Evolutionary conservation across 805 yeast species (phyloP).

Genomic region (Vanderwaltozyma tropicalis): DNA sequence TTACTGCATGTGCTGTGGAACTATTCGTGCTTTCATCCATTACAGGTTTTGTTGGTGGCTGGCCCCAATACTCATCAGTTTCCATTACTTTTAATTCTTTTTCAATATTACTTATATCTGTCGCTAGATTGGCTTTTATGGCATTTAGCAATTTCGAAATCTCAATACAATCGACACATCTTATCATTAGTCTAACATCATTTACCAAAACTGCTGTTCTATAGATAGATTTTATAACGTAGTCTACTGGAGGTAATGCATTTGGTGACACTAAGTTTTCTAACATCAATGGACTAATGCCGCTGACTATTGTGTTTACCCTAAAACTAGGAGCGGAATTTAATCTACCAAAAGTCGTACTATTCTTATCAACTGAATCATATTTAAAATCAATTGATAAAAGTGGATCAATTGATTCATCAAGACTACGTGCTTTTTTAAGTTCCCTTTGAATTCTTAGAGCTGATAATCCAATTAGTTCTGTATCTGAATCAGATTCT

Average conservation of each 20-base stretch:
- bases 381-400: conserved; percentile 5
- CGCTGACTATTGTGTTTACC: background rate
- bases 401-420: conserved; percentile 27
- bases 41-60: background rate
- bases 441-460: conserved; percentile 21
- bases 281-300: conserved; percentile 12
- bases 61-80: background rate
- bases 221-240: conserved; percentile 46
- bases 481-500: conserved; percentile 20
- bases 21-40: background rate
- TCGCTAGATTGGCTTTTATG: conserved; percentile 9
- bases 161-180: conserved; percentile 27
- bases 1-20: no score
- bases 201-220: conserved; percentile 52
- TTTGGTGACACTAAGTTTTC: conserved; percentile 48
- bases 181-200: conserved; percentile 49
- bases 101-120: conserved; percentile 5
- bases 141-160: conserved; percentile 17
- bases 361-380: background rate
- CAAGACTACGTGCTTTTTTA: conserved; percentile 14
- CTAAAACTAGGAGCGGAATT: background rate
- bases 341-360: background rate
- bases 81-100: conserved; percentile 2
- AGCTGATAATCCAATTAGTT: conserved; percentile 22
- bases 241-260: conserved; percentile 46